These are phyloP conservation scores for Nigrospora sphaerica DNA, from an alignment of 2,329 filamentous ascomycete species.

Conservation along the genomic window DNA sequence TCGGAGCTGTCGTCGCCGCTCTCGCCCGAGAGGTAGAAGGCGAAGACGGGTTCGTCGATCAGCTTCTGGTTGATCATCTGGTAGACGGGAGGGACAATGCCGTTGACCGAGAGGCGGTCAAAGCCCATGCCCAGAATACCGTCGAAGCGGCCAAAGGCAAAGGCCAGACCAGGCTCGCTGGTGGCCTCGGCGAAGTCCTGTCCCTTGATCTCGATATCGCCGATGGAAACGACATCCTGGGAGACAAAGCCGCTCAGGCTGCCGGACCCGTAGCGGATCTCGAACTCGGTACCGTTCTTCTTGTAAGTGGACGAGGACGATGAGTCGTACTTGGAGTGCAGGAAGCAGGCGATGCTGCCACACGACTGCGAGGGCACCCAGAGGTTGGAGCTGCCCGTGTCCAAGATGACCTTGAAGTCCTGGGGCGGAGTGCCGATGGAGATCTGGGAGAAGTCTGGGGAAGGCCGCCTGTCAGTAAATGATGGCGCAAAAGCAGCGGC, in stretches of 20 bases:
- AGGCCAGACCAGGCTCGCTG: constrained; percentile 89
- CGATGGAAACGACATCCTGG: constrained; percentile 77
- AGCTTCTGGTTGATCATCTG: constrained; percentile 86
- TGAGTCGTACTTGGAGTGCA: constrained; percentile 95
- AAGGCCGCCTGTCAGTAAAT: constrained; percentile 1
- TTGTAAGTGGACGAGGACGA: constrained; percentile 83
- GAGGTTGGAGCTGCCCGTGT: constrained; percentile 97
- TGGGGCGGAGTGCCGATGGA: constrained; percentile 86
- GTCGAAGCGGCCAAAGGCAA: constrained; percentile 96
- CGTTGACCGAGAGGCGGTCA: constrained; percentile 95
- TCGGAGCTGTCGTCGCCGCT: constrained; percentile 67
- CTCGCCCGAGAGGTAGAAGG: constrained; percentile 86
- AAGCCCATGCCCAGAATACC: constrained; percentile 93
- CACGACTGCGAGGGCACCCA: constrained; percentile 94
- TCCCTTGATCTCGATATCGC: constrained; percentile 78
- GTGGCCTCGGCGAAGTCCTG: constrained; percentile 97
- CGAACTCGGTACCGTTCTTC: constrained; percentile 86
- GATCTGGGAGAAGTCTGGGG: constrained; percentile 91
- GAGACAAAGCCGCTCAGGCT: constrained; percentile 92
- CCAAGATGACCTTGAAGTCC: constrained; percentile 95
- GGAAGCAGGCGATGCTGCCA: constrained; percentile 93
- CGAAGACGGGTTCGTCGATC: constrained; percentile 86
- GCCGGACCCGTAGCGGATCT: constrained; percentile 93
- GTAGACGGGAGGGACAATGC: constrained; percentile 93
- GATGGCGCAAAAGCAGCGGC: neutral